Conservation (phyloP, 768 basidiomycete species). For the Leccinum ochraceum region DNA sequence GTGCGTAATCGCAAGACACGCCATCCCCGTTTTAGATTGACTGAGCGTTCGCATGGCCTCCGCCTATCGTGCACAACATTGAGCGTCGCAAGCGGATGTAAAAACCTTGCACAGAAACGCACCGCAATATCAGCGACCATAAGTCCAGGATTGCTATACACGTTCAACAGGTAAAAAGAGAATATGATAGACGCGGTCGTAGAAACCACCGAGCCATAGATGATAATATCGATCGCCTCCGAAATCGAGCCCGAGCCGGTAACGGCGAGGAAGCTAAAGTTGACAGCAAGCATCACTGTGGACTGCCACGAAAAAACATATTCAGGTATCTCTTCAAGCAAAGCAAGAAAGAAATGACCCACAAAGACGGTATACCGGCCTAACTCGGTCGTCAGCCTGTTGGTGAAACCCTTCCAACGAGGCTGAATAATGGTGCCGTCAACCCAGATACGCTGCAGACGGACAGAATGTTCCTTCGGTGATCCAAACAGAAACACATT, state of each 20-base stretch:
- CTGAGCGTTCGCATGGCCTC: slow-evolving; percentile 6
- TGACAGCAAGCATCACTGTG: slow-evolving; percentile 20
- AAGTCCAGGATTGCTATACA: slow-evolving; percentile 13
- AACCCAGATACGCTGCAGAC: slow-evolving; percentile 16
- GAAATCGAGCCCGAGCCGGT: background rate
- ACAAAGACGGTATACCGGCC: slow-evolving; percentile 17
- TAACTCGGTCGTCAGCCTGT: slow-evolving; percentile 7
- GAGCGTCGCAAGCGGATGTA: background rate
- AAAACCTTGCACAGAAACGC: background rate
- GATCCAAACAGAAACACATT: slow-evolving; percentile 7
- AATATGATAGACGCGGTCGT: slow-evolving; percentile 16
- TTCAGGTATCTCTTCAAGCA: background rate
- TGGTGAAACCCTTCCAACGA: slow-evolving; percentile 15
- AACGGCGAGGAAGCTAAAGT: slow-evolving; percentile 19
- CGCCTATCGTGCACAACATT: background rate
- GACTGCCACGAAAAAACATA: slow-evolving; percentile 1
- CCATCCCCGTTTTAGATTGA: slow-evolving; percentile 2
- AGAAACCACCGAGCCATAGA: slow-evolving; percentile 16
- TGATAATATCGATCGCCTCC: slow-evolving; percentile 2
- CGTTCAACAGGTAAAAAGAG: slow-evolving; percentile 10
- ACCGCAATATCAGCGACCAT: slow-evolving; percentile 10
- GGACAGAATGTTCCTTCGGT: slow-evolving; percentile 12
- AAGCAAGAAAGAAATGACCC: background rate
- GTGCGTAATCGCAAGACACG: slow-evolving; percentile 18
- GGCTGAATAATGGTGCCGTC: slow-evolving; percentile 14